These are phyloP conservation scores for Beauveria sp. DNA, from an alignment of 2,329 filamentous ascomycete genomes.

Conservation along the genomic window DNA sequence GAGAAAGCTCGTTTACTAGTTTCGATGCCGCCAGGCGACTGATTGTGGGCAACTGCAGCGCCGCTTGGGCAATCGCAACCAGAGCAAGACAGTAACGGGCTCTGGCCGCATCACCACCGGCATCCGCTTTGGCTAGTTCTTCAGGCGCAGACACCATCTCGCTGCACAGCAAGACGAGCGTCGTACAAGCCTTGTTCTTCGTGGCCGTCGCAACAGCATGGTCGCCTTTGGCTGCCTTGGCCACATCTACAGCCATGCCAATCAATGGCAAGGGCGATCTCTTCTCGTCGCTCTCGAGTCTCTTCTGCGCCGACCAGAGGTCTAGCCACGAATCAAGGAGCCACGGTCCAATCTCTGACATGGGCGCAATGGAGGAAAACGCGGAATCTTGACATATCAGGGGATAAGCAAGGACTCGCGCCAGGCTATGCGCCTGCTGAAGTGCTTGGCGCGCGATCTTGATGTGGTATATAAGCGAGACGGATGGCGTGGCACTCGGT, in stretches of 20 bases:
- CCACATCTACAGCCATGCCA: slow-evolving; percentile 29
- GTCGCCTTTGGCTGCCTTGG: slow-evolving; percentile 17
- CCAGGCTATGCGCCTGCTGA: slow-evolving; percentile 37
- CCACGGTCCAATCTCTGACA: slow-evolving; percentile 38
- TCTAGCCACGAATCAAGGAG: slow-evolving; percentile 41
- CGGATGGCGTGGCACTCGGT: slow-evolving; percentile 8
- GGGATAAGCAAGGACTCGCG: slow-evolving; percentile 35
- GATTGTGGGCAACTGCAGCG: slow-evolving; percentile 25
- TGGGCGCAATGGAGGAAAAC: slow-evolving; percentile 25
- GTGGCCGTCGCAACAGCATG: slow-evolving; percentile 17
- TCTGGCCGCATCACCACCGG: slow-evolving; percentile 22
- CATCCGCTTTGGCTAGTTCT: slow-evolving; percentile 22
- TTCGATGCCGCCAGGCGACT: slow-evolving; percentile 35
- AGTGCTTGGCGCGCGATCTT: slow-evolving; percentile 34
- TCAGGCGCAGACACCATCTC: slow-evolving; percentile 30
- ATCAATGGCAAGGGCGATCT: slow-evolving; percentile 29
- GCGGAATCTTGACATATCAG: slow-evolving; percentile 26
- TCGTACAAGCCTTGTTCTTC: slow-evolving; percentile 28
- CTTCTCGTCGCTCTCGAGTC: slow-evolving; percentile 26
- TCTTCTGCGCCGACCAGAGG: slow-evolving; percentile 32
- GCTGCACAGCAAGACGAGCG: slow-evolving; percentile 35
- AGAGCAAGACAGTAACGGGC: slow-evolving; percentile 31
- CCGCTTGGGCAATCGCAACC: slow-evolving; percentile 29
- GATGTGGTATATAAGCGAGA: slow-evolving; percentile 33
- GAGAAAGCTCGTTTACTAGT: slow-evolving; percentile 34